Evolutionary conservation across 345 rosid genomes (phyloP).

Genomic region (Viola odorata): DNA sequence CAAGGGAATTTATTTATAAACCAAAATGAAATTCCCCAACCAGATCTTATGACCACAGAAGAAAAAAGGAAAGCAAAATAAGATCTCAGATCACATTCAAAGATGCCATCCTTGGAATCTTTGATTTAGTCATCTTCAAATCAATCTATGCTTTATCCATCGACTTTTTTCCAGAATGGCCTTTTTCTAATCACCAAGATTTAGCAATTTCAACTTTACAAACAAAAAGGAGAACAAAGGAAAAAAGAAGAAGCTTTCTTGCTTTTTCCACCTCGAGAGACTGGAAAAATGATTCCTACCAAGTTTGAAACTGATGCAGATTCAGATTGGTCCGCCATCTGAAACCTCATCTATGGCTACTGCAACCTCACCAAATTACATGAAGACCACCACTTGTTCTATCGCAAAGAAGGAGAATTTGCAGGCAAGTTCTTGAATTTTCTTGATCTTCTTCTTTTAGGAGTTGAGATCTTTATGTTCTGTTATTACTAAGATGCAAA

Average conservation of each 20-base stretch:
- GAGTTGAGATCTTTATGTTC: background rate
- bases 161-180: background rate
- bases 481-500: background rate
- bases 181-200: background rate
- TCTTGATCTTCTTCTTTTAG: background rate
- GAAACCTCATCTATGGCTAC: background rate
- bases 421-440: constrained; percentile 31
- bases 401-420: constrained; percentile 24
- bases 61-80: background rate
- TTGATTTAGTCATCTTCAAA: background rate
- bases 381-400: constrained; percentile 25
- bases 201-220: background rate
- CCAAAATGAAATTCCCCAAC: too few relatives aligned
- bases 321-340: background rate
- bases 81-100: constrained; percentile 1
- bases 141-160: background rate
- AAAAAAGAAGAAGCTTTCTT: background rate
- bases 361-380: constrained; percentile 26
- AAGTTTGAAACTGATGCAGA: constrained; percentile 11
- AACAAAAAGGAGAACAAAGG: background rate
- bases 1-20: too few relatives aligned
- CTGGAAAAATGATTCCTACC: constrained; percentile 1
- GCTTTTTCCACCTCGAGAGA: background rate
- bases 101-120: background rate
- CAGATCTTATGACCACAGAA: too few relatives aligned